phyloP scores from a whole-genome alignment of 108 stramenopile species.

The Nitzschia sp. region DNA sequence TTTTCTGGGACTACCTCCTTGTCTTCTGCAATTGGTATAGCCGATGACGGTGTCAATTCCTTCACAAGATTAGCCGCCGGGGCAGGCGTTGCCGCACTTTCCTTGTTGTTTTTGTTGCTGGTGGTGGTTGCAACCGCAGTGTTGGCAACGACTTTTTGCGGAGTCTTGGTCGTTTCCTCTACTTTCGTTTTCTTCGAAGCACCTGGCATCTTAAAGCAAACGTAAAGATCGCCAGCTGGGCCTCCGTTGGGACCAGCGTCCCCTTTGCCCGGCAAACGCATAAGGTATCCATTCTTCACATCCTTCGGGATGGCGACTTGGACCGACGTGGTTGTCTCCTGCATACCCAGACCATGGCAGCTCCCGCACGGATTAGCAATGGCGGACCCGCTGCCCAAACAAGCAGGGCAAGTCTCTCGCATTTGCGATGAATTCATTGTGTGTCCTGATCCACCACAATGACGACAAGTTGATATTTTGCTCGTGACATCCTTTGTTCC shows the following conservation, averaged over 20 bases:
- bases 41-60: too few relatives aligned
- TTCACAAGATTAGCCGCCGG: too few relatives aligned
- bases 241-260: constrained; percentile 90
- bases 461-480: constrained; percentile 65
- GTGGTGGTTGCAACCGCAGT: too few relatives aligned
- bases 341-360: not conserved
- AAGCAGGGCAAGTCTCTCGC: not conserved
- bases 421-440: constrained; percentile 78
- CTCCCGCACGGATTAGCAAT: not conserved
- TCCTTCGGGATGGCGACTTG: constrained; percentile 87
- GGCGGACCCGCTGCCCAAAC: not conserved
- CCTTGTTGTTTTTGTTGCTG: too few relatives aligned
- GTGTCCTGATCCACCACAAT: constrained; percentile 84
- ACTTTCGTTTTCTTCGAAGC: too few relatives aligned
- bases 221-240: constrained; percentile 88
- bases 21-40: not conserved
- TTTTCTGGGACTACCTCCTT: constrained; percentile 32
- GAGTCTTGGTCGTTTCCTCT: too few relatives aligned
- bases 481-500: constrained; percentile 79
- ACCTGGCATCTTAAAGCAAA: constrained; percentile 34
- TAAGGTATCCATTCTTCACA: constrained; percentile 86
- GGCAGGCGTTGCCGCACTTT: too few relatives aligned
- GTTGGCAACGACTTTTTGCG: too few relatives aligned
- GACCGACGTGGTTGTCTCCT: constrained; percentile 20
- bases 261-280: constrained; percentile 86